Conservation (phyloP, 805 yeast genomes). For the Candida caryicola region DNA sequence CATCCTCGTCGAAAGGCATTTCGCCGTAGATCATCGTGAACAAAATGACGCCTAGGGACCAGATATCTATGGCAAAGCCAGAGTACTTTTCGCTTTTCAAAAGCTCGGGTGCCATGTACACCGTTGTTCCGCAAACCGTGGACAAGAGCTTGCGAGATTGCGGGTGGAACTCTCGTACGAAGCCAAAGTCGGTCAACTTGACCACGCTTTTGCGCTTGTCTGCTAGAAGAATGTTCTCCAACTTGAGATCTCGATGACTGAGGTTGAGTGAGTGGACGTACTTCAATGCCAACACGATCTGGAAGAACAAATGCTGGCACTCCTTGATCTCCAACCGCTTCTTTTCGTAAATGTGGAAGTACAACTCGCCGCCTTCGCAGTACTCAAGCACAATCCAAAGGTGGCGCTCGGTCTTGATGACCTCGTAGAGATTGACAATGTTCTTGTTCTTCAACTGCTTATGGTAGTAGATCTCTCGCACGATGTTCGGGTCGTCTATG, state of each 20-base stretch:
- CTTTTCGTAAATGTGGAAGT: conserved; percentile 56
- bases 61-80: conserved; percentile 80
- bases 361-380: conserved; percentile 79
- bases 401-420: conserved; percentile 71
- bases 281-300: conserved; percentile 60
- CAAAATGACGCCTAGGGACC: conserved; percentile 89
- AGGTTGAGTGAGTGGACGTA: conserved; percentile 77
- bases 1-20: conserved; percentile 91
- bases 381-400: conserved; percentile 90
- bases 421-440: conserved; percentile 81
- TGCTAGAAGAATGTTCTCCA: conserved; percentile 69
- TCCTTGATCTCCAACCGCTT: conserved; percentile 52
- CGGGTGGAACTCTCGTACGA: conserved; percentile 69
- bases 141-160: conserved; percentile 52
- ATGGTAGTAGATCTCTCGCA: conserved; percentile 86
- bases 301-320: conserved; percentile 55
- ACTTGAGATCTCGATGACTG: conserved; percentile 79
- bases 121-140: conserved; percentile 91
- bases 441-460: conserved; percentile 80
- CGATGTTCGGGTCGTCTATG: conserved; percentile 78
- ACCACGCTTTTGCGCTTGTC: conserved; percentile 55
- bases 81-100: conserved; percentile 64
- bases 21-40: conserved; percentile 82
- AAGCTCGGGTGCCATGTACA: conserved; percentile 96
- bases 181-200: conserved; percentile 90